Evolutionary conservation across 169 alveolate genomes (phyloP).

Genomic region (Eimeria maxima): DNA sequence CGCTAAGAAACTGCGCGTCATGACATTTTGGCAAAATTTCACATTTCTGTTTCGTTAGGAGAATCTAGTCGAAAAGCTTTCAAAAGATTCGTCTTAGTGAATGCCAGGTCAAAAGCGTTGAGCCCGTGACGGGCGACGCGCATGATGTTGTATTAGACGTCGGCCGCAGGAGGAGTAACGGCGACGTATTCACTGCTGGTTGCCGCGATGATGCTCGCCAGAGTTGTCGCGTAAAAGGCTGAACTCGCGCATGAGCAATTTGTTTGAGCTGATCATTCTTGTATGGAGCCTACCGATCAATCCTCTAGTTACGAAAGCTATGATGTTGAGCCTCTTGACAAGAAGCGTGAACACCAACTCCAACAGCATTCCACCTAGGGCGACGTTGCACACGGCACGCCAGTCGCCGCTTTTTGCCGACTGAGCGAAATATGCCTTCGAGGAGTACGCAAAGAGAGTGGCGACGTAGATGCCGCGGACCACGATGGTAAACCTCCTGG

Average conservation of each 20-base stretch:
- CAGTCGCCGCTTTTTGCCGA: conserved; percentile 41
- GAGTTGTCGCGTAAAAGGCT: conserved; percentile 75
- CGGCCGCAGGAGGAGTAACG: conserved; percentile 25
- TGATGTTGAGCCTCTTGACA: conserved; percentile 80
- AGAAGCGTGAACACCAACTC: conserved; percentile 69
- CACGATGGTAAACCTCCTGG: conserved; percentile 56
- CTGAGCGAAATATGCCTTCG: conserved; percentile 65
- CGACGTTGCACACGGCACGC: conserved; percentile 68
- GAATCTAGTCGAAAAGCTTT: not conserved
- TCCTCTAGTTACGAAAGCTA: conserved; percentile 73
- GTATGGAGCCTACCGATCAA: conserved; percentile 65
- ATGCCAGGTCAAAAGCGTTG: conserved; percentile 32
- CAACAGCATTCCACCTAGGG: conserved; percentile 79
- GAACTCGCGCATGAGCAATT: not conserved
- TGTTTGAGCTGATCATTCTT: not conserved
- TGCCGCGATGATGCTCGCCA: conserved; percentile 72
- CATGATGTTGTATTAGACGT: conserved; percentile 25
- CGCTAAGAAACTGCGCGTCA: not conserved
- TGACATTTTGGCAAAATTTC: not conserved
- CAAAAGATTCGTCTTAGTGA: not conserved
- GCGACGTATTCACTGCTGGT: conserved; percentile 55
- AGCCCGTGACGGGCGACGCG: not conserved
- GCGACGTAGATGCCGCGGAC: conserved; percentile 72
- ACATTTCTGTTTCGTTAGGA: not conserved
- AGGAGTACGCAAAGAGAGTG: conserved; percentile 61